These are phyloP conservation scores for Isabelozyma pseudorhagii DNA, from an alignment of 805 yeast genomes.

Conservation along the genomic window DNA sequence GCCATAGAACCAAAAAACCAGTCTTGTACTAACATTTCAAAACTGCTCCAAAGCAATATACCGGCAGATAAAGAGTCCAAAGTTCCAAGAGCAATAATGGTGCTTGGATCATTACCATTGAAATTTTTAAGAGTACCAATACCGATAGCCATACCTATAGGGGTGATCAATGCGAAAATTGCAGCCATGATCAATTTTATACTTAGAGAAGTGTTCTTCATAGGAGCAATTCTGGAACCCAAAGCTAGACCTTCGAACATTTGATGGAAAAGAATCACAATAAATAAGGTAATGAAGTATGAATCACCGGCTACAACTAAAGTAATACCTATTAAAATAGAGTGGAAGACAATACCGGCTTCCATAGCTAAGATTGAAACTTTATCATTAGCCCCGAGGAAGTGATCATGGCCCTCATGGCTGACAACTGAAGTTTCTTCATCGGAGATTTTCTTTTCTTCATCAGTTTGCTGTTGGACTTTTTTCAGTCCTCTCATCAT, in stretches of 20 bases:
- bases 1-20: conserved; percentile 22
- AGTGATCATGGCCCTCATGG: not conserved
- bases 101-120: conserved; percentile 24
- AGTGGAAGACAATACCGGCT: conserved; percentile 30
- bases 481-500: conserved; percentile 1
- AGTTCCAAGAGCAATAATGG: conserved; percentile 30
- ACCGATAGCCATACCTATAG: conserved; percentile 32
- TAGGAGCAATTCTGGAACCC: conserved; percentile 21
- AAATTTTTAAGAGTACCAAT: conserved; percentile 22
- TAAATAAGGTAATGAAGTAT: conserved; percentile 24
- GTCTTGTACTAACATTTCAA: conserved; percentile 28
- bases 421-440: not conserved
- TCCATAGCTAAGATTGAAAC: conserved; percentile 15
- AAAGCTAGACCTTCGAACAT: conserved; percentile 29
- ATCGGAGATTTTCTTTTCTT: conserved; percentile 1
- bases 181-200: conserved; percentile 17
- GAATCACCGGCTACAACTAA: conserved; percentile 28
- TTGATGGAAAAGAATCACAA: conserved; percentile 31
- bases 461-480: not conserved
- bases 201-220: conserved; percentile 4
- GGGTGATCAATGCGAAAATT: conserved; percentile 20
- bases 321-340: conserved; percentile 26
- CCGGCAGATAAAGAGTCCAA: conserved; percentile 34
- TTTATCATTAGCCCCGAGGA: conserved; percentile 6
- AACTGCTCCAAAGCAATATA: conserved; percentile 28